phyloP scores from a whole-genome alignment of 2,329 filamentous ascomycete species.

The Pseudocercospora pini-densiflorae region DNA sequence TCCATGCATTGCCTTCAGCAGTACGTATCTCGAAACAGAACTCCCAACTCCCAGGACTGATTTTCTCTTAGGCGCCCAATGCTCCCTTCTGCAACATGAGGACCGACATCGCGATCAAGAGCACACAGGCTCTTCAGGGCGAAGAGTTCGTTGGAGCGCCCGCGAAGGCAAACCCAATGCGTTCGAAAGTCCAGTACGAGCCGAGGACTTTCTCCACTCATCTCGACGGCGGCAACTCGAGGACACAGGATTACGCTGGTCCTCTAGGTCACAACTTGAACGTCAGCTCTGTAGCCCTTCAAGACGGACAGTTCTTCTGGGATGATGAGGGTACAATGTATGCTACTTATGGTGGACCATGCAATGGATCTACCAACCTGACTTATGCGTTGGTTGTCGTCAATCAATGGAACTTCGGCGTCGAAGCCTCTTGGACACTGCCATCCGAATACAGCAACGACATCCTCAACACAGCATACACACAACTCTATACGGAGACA shows the following conservation, averaged over 20 bases:
- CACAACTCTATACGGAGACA: not conserved
- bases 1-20: constrained; percentile 2
- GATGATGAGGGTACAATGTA: not conserved
- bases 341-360: constrained; percentile 1
- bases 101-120: not conserved
- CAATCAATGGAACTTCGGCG: not conserved
- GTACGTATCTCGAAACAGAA: not conserved
- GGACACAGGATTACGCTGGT: not conserved
- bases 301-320: constrained; percentile 3
- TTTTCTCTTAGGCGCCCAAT: not conserved
- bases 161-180: not conserved
- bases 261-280: constrained; percentile 1
- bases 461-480: not conserved
- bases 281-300: not conserved
- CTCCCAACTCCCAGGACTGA: not conserved
- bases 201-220: not conserved
- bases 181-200: not conserved
- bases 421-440: not conserved
- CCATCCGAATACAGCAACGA: not conserved
- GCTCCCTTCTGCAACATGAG: not conserved
- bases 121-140: not conserved
- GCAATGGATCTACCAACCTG: constrained; percentile 3
- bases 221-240: not conserved
- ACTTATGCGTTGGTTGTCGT: not conserved
- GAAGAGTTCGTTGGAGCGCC: constrained; percentile 1